These are phyloP conservation scores for Naegleria fowleri DNA, from an alignment of 208 protist genomes.

Conservation along the genomic window DNA sequence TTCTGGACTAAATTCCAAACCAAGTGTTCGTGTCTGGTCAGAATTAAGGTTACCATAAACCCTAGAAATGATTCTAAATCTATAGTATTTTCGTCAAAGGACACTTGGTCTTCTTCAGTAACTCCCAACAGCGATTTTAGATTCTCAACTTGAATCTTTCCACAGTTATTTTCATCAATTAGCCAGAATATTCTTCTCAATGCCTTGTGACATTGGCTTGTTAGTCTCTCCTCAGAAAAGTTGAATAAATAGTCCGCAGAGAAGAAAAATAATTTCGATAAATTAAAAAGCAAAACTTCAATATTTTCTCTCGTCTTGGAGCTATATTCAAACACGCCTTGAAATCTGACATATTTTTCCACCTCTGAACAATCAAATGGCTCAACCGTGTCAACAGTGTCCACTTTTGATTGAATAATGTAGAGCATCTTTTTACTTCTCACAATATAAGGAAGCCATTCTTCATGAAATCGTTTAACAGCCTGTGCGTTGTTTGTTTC, in stretches of 20 bases:
- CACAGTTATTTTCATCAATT: not conserved
- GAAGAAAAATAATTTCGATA: not conserved
- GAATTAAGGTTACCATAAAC: not conserved
- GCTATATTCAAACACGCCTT: not conserved
- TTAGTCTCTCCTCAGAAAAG: not conserved
- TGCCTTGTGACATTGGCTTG: not conserved
- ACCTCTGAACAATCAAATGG: not conserved
- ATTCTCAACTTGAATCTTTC: not conserved
- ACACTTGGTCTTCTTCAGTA: not conserved
- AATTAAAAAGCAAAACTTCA: not conserved
- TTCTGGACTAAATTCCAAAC: not conserved
- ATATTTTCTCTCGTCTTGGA: not conserved
- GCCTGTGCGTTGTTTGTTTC: not conserved
- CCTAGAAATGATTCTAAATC: not conserved
- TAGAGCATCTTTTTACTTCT: not conserved
- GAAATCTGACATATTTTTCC: not conserved
- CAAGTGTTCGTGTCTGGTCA: not conserved
- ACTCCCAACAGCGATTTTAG: not conserved
- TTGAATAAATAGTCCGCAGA: not conserved
- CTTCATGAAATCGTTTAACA: not conserved
- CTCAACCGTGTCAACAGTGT: not conserved
- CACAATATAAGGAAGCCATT: not conserved
- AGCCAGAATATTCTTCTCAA: slow-evolving; percentile 18
- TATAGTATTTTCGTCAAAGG: not conserved
- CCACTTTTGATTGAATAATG: not conserved